Evolutionary conservation across 140 eudicot species (phyloP).

Genomic region (Erigeron philadelphicus): DNA sequence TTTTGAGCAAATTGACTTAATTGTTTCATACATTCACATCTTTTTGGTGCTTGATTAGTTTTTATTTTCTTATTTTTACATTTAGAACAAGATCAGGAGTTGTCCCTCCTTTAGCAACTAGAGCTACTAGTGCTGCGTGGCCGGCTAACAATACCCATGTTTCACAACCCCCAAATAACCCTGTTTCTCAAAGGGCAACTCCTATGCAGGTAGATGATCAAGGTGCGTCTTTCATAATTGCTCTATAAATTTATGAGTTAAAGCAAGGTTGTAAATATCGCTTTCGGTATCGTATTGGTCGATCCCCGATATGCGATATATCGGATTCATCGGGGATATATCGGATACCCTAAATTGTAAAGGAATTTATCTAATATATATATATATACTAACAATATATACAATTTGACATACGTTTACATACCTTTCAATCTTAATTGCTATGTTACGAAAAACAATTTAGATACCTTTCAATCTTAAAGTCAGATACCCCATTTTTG

Average conservation of each 20-base stretch:
- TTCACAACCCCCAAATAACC: constrained; percentile 27
- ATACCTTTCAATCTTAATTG: no score
- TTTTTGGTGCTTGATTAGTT: not conserved
- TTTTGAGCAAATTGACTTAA: not conserved
- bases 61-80: not conserved
- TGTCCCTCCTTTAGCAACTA: constrained; percentile 61
- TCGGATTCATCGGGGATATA: no score
- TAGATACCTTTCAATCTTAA: no score
- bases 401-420: no score
- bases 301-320: no score
- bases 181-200: constrained; percentile 24
- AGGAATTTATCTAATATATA: no score
- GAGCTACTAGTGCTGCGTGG: constrained; percentile 96
- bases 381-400: no score
- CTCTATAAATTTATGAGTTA: not conserved
- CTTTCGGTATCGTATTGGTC: no score
- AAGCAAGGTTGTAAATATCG: not conserved
- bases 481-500: no score
- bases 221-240: constrained; percentile 40
- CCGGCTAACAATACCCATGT: constrained; percentile 34
- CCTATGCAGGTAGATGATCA: constrained; percentile 41
- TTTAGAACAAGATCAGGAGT: constrained; percentile 66
- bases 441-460: no score
- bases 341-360: no score
- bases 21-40: not conserved